Percentiles rank a stretch among this genome's conserved stretches.
Conservation (phyloP, 2,329 filamentous ascomycete genomes). For the Xylaria arbuscula region DNA sequence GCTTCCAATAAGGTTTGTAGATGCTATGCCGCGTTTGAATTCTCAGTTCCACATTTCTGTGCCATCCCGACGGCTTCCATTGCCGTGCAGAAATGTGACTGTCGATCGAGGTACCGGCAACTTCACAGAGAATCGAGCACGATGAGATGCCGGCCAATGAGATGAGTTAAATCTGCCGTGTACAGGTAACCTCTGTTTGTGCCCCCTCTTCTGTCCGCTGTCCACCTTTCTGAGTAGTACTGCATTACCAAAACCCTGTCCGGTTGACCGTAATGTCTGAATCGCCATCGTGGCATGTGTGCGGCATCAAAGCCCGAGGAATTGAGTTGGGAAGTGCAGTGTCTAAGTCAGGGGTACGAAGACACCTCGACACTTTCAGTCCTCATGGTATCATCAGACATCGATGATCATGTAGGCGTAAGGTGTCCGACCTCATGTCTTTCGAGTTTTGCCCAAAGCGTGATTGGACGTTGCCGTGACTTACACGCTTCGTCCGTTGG, state of each 20-base stretch:
- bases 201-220: constrained; percentile 32
- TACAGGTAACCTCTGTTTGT: constrained; percentile 35
- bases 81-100: constrained; percentile 42
- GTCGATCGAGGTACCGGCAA: constrained; percentile 39
- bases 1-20: constrained; percentile 36
- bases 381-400: constrained; percentile 23
- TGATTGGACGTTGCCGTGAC: background rate
- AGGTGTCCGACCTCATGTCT: constrained; percentile 31
- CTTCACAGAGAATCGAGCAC: constrained; percentile 26
- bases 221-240: constrained; percentile 39
- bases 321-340: constrained; percentile 18
- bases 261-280: constrained; percentile 37
- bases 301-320: constrained; percentile 32
- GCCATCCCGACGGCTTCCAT: constrained; percentile 42
- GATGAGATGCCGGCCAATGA: constrained; percentile 31
- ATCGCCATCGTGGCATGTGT: constrained; percentile 38
- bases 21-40: constrained; percentile 46
- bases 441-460: constrained; percentile 25
- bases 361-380: background rate
- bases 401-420: constrained; percentile 36
- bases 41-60: constrained; percentile 41
- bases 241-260: constrained; percentile 35
- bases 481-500: constrained; percentile 18
- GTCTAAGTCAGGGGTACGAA: constrained; percentile 31
- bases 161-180: constrained; percentile 39